A percentile compares a stretch with the other conserved stretches of the same genome.
These are phyloP conservation scores for Lachnum nothofagi DNA, from an alignment of 2,329 filamentous ascomycete genomes.

Conservation along the genomic window DNA sequence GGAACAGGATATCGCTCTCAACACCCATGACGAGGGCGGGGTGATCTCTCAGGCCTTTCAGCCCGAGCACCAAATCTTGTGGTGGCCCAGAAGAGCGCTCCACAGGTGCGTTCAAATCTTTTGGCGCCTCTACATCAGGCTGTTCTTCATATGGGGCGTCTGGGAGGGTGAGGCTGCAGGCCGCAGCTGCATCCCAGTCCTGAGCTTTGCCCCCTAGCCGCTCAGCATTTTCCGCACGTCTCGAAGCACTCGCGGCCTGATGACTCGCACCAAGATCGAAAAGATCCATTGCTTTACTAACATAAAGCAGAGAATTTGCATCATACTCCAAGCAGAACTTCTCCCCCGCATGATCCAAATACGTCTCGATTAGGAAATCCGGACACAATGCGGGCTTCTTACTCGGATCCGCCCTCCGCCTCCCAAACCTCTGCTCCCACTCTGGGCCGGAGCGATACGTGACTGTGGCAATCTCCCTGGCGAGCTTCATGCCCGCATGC, in stretches of 20 bases:
- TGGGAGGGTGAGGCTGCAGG: slow-evolving; percentile 78
- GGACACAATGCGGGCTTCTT: slow-evolving; percentile 92
- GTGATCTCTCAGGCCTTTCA: slow-evolving; percentile 66
- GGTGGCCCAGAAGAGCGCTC: slow-evolving; percentile 54
- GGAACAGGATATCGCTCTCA: slow-evolving; percentile 92
- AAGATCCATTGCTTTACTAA: slow-evolving; percentile 97
- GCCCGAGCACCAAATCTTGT: slow-evolving; percentile 70
- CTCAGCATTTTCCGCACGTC: slow-evolving; percentile 40
- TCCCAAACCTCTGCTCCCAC: slow-evolving; percentile 92
- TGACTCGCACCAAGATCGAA: slow-evolving; percentile 78
- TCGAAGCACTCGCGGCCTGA: slow-evolving; percentile 43
- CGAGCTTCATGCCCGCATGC: slow-evolving; percentile 95
- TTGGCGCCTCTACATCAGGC: slow-evolving; percentile 43
- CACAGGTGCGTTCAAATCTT: slow-evolving; percentile 31
- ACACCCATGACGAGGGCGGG: slow-evolving; percentile 89
- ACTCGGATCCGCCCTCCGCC: slow-evolving; percentile 76
- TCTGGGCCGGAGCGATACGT: slow-evolving; percentile 95
- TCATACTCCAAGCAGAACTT: slow-evolving; percentile 98
- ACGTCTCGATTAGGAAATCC: slow-evolving; percentile 96
- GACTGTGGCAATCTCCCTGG: slow-evolving; percentile 93
- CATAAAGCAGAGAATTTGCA: slow-evolving; percentile 88
- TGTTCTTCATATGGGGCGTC: slow-evolving; percentile 83
- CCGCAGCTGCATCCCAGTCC: slow-evolving; percentile 32
- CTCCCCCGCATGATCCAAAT: slow-evolving; percentile 94
- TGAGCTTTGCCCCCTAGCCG: slow-evolving; percentile 46